Evolutionary conservation across 129 eudicot species (phyloP), one percentile per base, ranked within the genome.

Genomic region (Centaurea solstitialis): DNA sequence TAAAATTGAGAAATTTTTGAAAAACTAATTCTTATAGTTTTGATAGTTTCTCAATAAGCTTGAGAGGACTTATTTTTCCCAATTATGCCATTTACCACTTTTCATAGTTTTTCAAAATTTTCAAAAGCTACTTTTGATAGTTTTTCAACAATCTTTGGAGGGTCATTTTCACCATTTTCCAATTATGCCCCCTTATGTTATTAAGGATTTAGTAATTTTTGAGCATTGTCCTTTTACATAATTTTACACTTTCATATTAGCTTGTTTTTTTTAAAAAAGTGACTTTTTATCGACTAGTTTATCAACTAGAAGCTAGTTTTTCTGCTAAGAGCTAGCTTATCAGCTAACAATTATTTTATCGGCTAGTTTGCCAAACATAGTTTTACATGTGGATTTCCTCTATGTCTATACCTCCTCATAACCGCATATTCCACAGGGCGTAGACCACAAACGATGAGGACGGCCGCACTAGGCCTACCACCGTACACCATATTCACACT

Each of bases 401-500:
- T 26, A 26, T 21, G 38, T 69, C 21, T 69, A 69, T 4, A 68
- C 28, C 35, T 53, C 62, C n/a, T n/a, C 62, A 17, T 53, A 64
- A 64, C 68, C 28, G 4, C 57, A 18, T 7, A 8, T 35, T 82
- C 38, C 47, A 8, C 71, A 92, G 94, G 89, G 53, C 93, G 86
- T 83, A 88, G 89, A 69, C 88, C 97, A 6, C 87, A 85, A 83
- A 83, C 94, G 15, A 86, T 88, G 94, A 88, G 94, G 83, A 77
- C 89, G 61, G 89, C 93, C 38, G 85, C 94, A 0, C 79, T 90
- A n/a, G 95, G 98, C 13, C 90, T 93, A 24, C 95, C 97, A 59
- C 91, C 98, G 38, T 95, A 92, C 75, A 93, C 90, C 22, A 81
- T 85, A 30, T 95, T 89, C 88, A 88, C 97, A 33, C 76, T 93